phyloP scores from a whole-genome alignment of 768 basidiomycete genomes.

The Agaricus blazei region DNA sequence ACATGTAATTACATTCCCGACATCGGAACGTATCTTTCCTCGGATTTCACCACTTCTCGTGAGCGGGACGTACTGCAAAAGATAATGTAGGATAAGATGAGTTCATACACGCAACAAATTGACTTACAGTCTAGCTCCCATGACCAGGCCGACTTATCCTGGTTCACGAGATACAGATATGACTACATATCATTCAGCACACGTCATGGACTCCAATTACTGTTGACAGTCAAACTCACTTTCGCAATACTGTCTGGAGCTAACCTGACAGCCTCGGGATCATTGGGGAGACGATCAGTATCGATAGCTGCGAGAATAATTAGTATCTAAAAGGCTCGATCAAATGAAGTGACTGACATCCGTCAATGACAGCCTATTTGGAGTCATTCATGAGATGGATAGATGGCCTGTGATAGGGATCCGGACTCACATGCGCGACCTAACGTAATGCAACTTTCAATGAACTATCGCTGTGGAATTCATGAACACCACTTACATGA shows the following conservation, averaged over 20 bases:
- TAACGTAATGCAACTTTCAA: neutral
- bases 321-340: neutral
- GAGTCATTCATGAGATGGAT: neutral
- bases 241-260: slow-evolving; percentile 66
- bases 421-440: slow-evolving; percentile 8
- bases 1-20: neutral
- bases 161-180: slow-evolving; percentile 61
- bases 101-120: neutral
- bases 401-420: neutral
- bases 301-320: slow-evolving; percentile 24
- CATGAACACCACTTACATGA: slow-evolving; percentile 57
- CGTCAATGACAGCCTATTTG: slow-evolving; percentile 62
- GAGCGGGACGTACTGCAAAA: slow-evolving; percentile 36
- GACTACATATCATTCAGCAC: slow-evolving; percentile 32
- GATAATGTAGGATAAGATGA: neutral
- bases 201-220: neutral
- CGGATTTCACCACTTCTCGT: slow-evolving; percentile 35
- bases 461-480: slow-evolving; percentile 16
- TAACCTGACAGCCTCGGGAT: slow-evolving; percentile 36
- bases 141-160: slow-evolving; percentile 69
- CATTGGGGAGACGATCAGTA: slow-evolving; percentile 20
- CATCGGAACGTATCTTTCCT: neutral
- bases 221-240: slow-evolving; percentile 28
- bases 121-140: slow-evolving; percentile 76
- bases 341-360: slow-evolving; percentile 28